Evolutionary conservation across 2,329 filamentous ascomycete species (phyloP), one percentile per base, ranked within the genome.

Genomic region (Pezicula neosporulosa): DNA sequence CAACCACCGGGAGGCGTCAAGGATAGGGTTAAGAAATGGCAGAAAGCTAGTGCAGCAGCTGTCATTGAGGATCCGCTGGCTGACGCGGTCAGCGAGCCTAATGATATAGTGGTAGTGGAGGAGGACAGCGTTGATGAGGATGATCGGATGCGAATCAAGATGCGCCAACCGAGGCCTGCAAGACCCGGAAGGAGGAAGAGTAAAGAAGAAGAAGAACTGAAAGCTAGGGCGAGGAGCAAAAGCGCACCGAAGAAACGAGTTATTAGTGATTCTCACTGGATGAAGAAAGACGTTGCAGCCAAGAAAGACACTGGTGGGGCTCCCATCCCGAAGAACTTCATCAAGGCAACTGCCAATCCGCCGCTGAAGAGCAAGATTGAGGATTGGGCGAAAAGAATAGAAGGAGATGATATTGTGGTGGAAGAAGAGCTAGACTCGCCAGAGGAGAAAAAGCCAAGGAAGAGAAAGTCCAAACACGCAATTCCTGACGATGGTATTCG

Each of bases 261-360:
- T 49, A 83, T 97, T 55, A 97, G 92, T 67, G 93, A 97, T 71
- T 87, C 89, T 49, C 89, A 96, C 71, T 97, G 93, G 89, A 83
- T 83, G 70, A 59, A 54, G 24, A 61, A 62, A 44, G 28, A 30
- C 2, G 28, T 27, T 41, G 16, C 38, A 9, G 21, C 55, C 67
- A 80, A 78, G 55, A 77, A 76, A 53, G 77, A 74, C 52, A 77
- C 68, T 53, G 72, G 68, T 54, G 65, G 66, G 12, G 64, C 10
- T 57, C 63, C 12, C 59, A 66, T 85, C n/a, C 81, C 82, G 0
- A 82, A 80, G 58, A 74, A 82, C 54, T 85, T 85, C 56, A 63
- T 83, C 13, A 71, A 77, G 51, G 72, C 72, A 19, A 77, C 79
- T 1, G 72, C 74, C 6, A 83, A 83, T 58, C 80, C 81, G 3